Percentiles rank a stretch among this genome's conserved stretches.
phyloP scores from a whole-genome alignment of 2,329 filamentous ascomycete species.

The Nemania sp. region DNA sequence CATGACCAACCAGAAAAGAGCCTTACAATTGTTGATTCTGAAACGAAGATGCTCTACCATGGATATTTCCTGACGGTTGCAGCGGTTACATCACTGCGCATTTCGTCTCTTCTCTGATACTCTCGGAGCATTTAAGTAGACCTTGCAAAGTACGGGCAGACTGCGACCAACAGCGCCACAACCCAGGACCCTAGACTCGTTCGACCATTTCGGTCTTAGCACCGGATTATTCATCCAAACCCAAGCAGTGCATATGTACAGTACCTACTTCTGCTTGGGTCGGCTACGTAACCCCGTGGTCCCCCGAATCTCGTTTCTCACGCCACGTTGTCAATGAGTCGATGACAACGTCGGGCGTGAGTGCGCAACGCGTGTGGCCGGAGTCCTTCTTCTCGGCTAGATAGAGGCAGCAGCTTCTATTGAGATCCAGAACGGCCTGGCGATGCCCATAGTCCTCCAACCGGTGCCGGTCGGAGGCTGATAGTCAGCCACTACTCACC shows the following conservation, averaged over 20 bases:
- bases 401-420: slow-evolving; percentile 6
- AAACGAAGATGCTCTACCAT: too few species aligned
- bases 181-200: neutral
- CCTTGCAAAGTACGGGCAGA: too few species aligned
- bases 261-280: neutral
- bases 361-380: slow-evolving; percentile 6
- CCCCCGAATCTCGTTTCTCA: neutral
- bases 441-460: neutral
- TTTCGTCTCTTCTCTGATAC: neutral
- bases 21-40: too few species aligned
- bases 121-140: neutral
- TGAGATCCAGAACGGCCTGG: slow-evolving; percentile 14
- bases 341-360: too few species aligned
- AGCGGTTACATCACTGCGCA: neutral
- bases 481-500: slow-evolving; percentile 5
- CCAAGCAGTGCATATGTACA: neutral
- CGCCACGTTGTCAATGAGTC: neutral
- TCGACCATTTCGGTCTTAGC: neutral
- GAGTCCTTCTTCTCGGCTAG: slow-evolving; percentile 11
- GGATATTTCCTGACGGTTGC: too few species aligned
- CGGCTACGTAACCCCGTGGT: neutral
- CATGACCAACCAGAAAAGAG: neutral
- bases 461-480: slow-evolving; percentile 6
- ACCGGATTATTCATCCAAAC: neutral
- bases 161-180: slow-evolving; percentile 3